Evolutionary conservation across 768 basidiomycete species (phyloP), one percentile per base, ranked within the genome.

Genomic region (Kwoniella sp.): DNA sequence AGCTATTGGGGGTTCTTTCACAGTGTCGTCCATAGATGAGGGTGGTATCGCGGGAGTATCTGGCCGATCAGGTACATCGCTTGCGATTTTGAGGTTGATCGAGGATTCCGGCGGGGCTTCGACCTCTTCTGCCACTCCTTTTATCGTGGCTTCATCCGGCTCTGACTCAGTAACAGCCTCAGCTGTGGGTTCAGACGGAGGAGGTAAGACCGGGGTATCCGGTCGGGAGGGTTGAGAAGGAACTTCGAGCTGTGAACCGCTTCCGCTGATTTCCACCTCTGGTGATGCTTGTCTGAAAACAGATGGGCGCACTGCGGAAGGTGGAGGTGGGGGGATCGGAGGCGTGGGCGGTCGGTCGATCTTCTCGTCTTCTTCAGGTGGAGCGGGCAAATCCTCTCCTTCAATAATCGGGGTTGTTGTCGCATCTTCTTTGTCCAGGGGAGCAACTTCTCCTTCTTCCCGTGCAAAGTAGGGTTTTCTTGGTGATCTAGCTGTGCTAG

Each of bases 301-400:
- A 4, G 17, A 10, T 44, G 40, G 17, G 10, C 7, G 3, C 4
- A 3, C 17, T 44, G 40, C 3, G 3, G 4, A 6, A 44, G 40
- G 10, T 44, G 40, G 40, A 44, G 40, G 40, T 44, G 40, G 65
- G 1, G 65, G 59, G 22, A 49, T 55, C 19, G 60, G 60, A 1
- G 65, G 65, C 6, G 58, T 61, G 9, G 60, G 60, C 48, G 56
- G 55, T 53, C 61, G 22, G 51, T 65, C 64, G n/a, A 26, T 19
- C 17, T 55, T 52, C 21, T 53, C 50, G 1, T 33, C 29, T 33
- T 19, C 44, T 37, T 46, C 33, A 22, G 25, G 19, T 21, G 17
- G 36, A 2, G 46, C 44, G 21, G 26, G 7, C 44, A 10, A 13
- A 8, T 26, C 44, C 4, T 15, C 9, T 25, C 44, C 58, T 47